phyloP scores from a whole-genome alignment of 148 eudicot genomes.

The Dianthus caryophyllus region DNA sequence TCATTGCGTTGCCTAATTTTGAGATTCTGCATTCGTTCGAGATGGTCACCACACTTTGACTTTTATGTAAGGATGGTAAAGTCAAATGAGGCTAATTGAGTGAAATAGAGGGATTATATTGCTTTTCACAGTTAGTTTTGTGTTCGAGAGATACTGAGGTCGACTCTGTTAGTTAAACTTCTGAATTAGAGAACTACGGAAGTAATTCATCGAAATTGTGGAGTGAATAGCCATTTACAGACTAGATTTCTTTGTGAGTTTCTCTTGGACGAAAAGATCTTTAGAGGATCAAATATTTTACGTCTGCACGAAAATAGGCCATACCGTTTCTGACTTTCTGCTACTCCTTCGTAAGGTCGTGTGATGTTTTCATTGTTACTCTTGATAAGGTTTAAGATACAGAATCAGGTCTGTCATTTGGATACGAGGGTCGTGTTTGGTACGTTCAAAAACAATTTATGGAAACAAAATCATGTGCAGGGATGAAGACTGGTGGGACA shows the following conservation, averaged over 20 bases:
- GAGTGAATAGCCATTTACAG: too few species aligned
- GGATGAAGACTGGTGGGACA: slow-evolving; percentile 99
- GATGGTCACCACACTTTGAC: too few species aligned
- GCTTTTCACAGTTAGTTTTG: background rate
- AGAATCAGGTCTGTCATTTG: background rate
- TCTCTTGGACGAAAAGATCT: too few species aligned
- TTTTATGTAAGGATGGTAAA: too few species aligned
- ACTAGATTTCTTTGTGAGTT: too few species aligned
- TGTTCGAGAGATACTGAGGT: background rate
- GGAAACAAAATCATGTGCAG: slow-evolving; percentile 33
- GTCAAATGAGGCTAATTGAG: too few species aligned
- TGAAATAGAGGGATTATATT: background rate
- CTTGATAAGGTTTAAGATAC: background rate
- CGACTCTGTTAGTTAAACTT: background rate
- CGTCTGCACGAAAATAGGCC: background rate
- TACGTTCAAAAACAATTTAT: background rate
- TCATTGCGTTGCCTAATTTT: background rate
- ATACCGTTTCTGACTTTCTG: background rate
- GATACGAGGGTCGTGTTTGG: background rate
- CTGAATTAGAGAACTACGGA: background rate
- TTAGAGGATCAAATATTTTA: too few species aligned
- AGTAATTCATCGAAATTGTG: too few species aligned
- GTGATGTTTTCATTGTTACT: too few species aligned
- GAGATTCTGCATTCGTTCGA: background rate
- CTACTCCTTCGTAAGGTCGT: background rate